These are phyloP conservation scores for Exutisphaerella laricina DNA, from an alignment of 2,329 filamentous ascomycete genomes.

Conservation along the genomic window DNA sequence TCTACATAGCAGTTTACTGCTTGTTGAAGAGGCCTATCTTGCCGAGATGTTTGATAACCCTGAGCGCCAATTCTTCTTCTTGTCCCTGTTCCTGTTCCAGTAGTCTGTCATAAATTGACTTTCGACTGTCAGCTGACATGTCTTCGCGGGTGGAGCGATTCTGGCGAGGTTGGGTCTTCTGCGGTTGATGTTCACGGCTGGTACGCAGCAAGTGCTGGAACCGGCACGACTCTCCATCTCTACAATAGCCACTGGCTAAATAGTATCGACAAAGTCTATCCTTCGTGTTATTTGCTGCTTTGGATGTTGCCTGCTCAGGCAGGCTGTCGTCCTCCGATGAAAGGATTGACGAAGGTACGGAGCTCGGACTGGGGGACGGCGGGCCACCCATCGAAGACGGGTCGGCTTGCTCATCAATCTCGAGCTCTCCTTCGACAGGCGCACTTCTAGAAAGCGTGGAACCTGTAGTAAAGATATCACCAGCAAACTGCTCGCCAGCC, in stretches of 20 bases:
- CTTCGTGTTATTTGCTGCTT: slow-evolving; percentile 17
- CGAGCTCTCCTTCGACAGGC: too few species aligned
- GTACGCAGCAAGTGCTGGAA: slow-evolving; percentile 30
- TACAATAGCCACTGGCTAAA: slow-evolving; percentile 29
- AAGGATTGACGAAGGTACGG: too few species aligned
- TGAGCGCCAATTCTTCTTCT: slow-evolving; percentile 38
- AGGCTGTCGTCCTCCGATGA: slow-evolving; percentile 32
- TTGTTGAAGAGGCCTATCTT: slow-evolving; percentile 37
- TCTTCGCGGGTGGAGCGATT: slow-evolving; percentile 4
- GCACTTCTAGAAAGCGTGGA: too few species aligned
- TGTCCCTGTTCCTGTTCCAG: slow-evolving; percentile 43
- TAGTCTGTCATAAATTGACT: slow-evolving; percentile 28
- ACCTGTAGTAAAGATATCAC: too few species aligned
- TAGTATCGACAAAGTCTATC: slow-evolving; percentile 29
- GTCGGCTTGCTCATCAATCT: too few species aligned
- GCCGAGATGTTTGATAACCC: slow-evolving; percentile 45
- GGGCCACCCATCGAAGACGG: too few species aligned
- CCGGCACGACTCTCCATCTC: slow-evolving; percentile 30
- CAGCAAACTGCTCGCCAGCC: too few species aligned
- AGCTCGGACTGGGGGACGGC: too few species aligned
- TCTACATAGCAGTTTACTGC: neutral
- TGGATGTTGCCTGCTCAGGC: slow-evolving; percentile 38
- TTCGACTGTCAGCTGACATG: slow-evolving; percentile 8
- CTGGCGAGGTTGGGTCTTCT: neutral
- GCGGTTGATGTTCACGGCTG: neutral